phyloP scores from a whole-genome alignment of 768 basidiomycete genomes.

The Nidula microcarpa region DNA sequence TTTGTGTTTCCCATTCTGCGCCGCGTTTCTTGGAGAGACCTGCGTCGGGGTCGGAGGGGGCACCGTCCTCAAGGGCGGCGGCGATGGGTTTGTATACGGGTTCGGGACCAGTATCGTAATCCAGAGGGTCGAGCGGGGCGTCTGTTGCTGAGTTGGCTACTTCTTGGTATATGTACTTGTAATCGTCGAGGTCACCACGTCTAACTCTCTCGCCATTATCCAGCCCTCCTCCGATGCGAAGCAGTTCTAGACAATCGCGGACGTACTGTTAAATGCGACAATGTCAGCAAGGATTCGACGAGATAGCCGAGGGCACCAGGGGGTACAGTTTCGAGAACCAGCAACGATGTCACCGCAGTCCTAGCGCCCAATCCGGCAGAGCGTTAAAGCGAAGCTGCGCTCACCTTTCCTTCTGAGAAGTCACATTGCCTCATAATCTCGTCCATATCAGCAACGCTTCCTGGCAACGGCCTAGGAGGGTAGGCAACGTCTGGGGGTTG shows the following conservation, averaged over 20 bases:
- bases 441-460: slow-evolving; percentile 87
- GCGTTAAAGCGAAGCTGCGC: slow-evolving; percentile 1
- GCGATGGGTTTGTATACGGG: background rate
- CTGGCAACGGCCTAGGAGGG: slow-evolving; percentile 78
- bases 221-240: slow-evolving; percentile 80
- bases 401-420: slow-evolving; percentile 69
- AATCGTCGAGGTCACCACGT: slow-evolving; percentile 68
- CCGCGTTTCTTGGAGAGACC: slow-evolving; percentile 58
- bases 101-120: slow-evolving; percentile 10
- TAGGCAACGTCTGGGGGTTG: slow-evolving; percentile 64
- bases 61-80: slow-evolving; percentile 15
- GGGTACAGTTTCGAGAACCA: too few species aligned
- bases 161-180: slow-evolving; percentile 82
- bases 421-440: slow-evolving; percentile 83
- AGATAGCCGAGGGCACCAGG: background rate
- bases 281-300: too few species aligned
- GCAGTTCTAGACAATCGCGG: slow-evolving; percentile 90
- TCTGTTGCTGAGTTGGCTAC: slow-evolving; percentile 27
- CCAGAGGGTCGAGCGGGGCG: slow-evolving; percentile 7
- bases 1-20: slow-evolving; percentile 52
- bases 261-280: slow-evolving; percentile 59
- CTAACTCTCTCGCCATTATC: slow-evolving; percentile 74
- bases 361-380: too few species aligned
- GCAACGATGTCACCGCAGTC: too few species aligned
- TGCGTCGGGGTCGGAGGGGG: slow-evolving; percentile 39